Evolutionary conservation across 2,329 filamentous ascomycete genomes (phyloP).

Genomic region (Xylariaceae sp.): DNA sequence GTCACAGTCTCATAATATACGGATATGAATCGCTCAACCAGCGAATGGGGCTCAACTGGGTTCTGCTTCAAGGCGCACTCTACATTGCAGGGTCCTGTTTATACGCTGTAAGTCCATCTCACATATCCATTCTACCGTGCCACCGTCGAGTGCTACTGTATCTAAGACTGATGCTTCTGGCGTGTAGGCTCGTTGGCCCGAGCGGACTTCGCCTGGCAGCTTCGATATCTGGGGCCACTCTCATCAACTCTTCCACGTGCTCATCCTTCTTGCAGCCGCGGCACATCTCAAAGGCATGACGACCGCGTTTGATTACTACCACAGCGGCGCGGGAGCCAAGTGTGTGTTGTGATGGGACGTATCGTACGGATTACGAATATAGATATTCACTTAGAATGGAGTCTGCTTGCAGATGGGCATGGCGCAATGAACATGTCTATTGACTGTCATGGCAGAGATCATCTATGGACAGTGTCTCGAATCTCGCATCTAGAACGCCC

Average conservation of each 20-base stretch:
- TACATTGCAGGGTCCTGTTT: slow-evolving; percentile 84
- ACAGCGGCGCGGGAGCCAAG: slow-evolving; percentile 53
- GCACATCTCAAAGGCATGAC: slow-evolving; percentile 78
- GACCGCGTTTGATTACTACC: slow-evolving; percentile 82
- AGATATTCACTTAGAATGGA: no score
- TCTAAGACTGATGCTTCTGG: not conserved
- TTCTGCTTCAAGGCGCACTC: slow-evolving; percentile 72
- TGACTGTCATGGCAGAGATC: slow-evolving; percentile 20
- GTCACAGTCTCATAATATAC: slow-evolving; percentile 69
- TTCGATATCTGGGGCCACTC: slow-evolving; percentile 93
- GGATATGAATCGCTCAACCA: slow-evolving; percentile 62
- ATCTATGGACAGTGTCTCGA: slow-evolving; percentile 11
- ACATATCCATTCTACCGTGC: no score
- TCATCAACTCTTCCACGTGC: slow-evolving; percentile 92
- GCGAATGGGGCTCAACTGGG: slow-evolving; percentile 76
- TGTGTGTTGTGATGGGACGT: slow-evolving; percentile 33
- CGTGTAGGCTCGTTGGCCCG: slow-evolving; percentile 69
- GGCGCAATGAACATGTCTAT: slow-evolving; percentile 14
- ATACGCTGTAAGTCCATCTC: slow-evolving; percentile 63
- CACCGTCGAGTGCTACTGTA: no score
- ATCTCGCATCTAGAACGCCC: slow-evolving; percentile 1
- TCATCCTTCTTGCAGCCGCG: slow-evolving; percentile 77
- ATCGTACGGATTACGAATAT: no score
- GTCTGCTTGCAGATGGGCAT: slow-evolving; percentile 6
- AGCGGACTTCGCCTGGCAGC: slow-evolving; percentile 68